Evolutionary conservation across 2,329 filamentous ascomycete genomes (phyloP).

Genomic region (Colletotrichum noveboracense): DNA sequence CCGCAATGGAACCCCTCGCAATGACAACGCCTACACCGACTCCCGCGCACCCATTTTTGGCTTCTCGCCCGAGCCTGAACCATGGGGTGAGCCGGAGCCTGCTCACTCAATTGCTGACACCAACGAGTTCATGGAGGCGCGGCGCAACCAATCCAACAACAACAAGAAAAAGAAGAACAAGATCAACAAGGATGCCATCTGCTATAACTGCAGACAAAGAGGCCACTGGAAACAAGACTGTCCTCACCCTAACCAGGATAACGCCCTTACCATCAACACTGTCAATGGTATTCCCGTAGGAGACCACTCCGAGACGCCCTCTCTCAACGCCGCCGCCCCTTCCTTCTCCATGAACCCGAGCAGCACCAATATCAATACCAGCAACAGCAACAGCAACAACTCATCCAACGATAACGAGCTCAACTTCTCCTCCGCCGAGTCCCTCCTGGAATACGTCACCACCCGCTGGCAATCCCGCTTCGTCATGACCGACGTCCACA

Average conservation of each 20-base stretch:
- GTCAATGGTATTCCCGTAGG: neutral
- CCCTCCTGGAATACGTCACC: conserved; percentile 85
- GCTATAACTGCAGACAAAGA: neutral
- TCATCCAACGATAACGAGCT: conserved; percentile 25
- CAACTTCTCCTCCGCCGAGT: conserved; percentile 66
- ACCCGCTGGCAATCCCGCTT: conserved; percentile 82
- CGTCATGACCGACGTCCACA: conserved; percentile 84
- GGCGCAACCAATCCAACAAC: neutral
- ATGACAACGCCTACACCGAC: neutral
- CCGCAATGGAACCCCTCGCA: neutral
- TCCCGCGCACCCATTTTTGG: neutral
- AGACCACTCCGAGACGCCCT: neutral
- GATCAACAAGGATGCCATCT: neutral
- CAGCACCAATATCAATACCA: neutral
- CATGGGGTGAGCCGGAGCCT: neutral
- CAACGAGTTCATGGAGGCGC: neutral
- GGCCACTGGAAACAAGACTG: conserved; percentile 2
- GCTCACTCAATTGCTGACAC: neutral
- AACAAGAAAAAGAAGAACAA: neutral
- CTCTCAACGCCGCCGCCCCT: conserved; percentile 28
- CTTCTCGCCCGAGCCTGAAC: neutral
- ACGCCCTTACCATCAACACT: neutral
- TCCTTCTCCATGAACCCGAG: conserved; percentile 55
- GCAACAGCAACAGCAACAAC: conserved; percentile 55
- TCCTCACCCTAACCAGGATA: neutral